Evolutionary conservation across 495 filamentous ascomycete species (phyloP), one percentile per base, ranked within the genome.

Genomic region (Penicillium daleae): DNA sequence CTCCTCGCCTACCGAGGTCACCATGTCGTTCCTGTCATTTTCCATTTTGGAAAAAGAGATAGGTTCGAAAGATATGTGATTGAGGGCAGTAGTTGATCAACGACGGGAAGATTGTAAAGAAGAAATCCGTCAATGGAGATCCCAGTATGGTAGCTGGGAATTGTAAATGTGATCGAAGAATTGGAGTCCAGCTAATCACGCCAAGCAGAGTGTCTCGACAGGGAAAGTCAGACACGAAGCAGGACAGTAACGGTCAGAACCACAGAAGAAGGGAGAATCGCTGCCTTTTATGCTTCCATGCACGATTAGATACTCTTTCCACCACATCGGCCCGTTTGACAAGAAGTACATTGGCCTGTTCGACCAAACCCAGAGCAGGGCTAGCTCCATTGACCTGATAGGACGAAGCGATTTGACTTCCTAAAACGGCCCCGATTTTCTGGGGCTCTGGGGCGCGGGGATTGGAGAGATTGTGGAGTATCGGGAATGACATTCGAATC

Each of bases 271-370:
- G 21, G 21, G 42, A 55, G 19, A 29, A 15, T 32, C 37, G 6
- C 48, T 12, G 26, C 57, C 37, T 62, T 69, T 66, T 69, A 69
- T 69, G 56, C 53, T 50, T 35, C 33, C 42, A 46, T 12, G 42
- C 19, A 22, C 46, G 52, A 48, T 17, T 17, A 12, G 35, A 24
- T 27, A 22, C 27, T 32, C n/a, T 51, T 27, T 27, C 29, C 2
- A 56, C 55, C 40, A 50, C 37, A 40, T 15, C 37, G 37, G 37
- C 37, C 37, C 53, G 24, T 57, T 68, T 65, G 50, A 17, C 39
- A 62, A 65, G 58, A 15, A 35, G 10, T 26, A 19, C 15, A 40
- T 31, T 40, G 13, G 13, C 56, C 19, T 48, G n/a, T 39, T 19
- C 42, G 2, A 21, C 42, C 22, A 46, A 46, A 9, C 42, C 42